phyloP scores from a whole-genome alignment of 2,329 filamentous ascomycete genomes.

The Pestalotiopsis sp. region DNA sequence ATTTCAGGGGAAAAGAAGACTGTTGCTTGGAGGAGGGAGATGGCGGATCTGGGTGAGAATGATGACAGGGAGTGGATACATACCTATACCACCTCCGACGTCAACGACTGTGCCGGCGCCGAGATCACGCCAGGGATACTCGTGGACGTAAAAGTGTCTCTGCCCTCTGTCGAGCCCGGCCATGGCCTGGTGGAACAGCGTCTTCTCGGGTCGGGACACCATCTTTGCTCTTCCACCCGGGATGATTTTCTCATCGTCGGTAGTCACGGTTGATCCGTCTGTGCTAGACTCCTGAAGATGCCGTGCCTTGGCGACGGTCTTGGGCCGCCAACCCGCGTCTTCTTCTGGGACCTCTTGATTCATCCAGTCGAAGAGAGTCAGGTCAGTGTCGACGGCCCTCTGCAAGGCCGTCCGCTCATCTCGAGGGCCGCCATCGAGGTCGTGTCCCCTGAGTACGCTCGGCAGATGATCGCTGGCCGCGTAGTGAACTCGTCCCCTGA shows the following conservation, averaged over 20 bases:
- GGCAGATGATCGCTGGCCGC: conserved; percentile 6
- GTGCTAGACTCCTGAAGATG: background rate
- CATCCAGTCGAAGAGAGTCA: background rate
- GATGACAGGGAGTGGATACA: background rate
- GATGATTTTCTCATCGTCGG: background rate
- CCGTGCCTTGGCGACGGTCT: background rate
- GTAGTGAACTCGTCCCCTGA: background rate
- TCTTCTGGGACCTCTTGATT: background rate
- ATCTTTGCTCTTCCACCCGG: background rate
- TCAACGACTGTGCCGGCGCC: conserved; percentile 5
- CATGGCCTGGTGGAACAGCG: conserved; percentile 3
- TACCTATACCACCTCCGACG: conserved; percentile 1
- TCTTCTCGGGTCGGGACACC: background rate
- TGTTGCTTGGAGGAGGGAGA: background rate
- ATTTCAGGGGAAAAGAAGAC: background rate
- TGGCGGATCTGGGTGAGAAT: background rate
- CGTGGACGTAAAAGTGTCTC: background rate
- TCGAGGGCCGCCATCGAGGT: background rate
- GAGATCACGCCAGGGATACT: conserved; percentile 1
- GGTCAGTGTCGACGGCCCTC: background rate
- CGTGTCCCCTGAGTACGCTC: background rate
- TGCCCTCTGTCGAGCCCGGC: background rate
- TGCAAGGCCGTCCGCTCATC: background rate
- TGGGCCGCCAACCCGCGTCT: background rate
- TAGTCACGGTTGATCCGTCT: background rate